Base-by-base conservation (phyloP, 345 rosid species). In the Acer yangbiense region DNA sequence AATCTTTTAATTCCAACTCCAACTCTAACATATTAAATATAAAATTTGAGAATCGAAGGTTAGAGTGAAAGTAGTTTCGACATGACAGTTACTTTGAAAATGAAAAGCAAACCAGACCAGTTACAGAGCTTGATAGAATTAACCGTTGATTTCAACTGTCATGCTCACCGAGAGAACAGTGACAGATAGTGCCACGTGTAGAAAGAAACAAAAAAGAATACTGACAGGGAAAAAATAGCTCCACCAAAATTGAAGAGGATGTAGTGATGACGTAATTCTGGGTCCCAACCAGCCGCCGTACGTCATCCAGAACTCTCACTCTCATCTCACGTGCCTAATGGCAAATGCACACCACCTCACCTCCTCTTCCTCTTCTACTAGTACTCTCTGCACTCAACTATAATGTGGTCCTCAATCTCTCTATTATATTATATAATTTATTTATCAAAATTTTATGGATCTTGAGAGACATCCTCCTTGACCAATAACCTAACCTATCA, bases 231-330 rank as follows among this genome's bases (percentile, higher is more conserved):
- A 39, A 41, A 46, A 9, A 12, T 54, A 21, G 12, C 76, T 0
- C 21, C 6, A 72, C 39, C 39, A 35, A 35, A 35, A 35, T 32
- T 10, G 44, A 20, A 2, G 3, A 9, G 70, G 72, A 21, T 48
- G 48, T 69, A n/a, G 25, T 2, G 25, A 25, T 7, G 35, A 54
- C 8, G 80, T 16, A 48, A 46, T 27, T 29, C 4, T 74, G 69
- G 85, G 83, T n/a, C 81, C 75, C 48, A 72, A 11, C 60, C 52
- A 67, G 86, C 85, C 79, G 85, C 85, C 86, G 77, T 81, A 60
- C 88, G 86, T 86, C 86, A 83, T 71, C 9, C 57, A 75, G 75
- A 60, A 60, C 11, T 7, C 12, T 60, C 46, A 7, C 55, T 14
- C 73, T 58, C 85, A 79, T 14, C 73, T 58, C 85, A 79, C 83